phyloP scores from a whole-genome alignment of 2,329 filamentous ascomycete genomes.

The Gnomoniopsis smithogilvyi region DNA sequence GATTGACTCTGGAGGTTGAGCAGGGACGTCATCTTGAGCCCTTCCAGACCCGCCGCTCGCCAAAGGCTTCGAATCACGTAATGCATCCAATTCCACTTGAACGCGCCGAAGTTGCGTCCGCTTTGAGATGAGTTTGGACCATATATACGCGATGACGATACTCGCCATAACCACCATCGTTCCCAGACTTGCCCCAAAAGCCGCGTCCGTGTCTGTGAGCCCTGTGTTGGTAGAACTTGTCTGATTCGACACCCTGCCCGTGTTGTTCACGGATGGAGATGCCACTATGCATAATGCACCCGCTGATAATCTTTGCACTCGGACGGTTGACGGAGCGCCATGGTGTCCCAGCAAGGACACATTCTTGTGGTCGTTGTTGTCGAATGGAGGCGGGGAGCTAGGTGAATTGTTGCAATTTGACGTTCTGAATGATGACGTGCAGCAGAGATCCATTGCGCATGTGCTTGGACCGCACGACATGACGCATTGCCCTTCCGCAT shows the following conservation, averaged over 20 bases:
- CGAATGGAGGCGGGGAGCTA: background rate
- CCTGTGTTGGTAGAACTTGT: background rate
- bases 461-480: no score
- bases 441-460: no score
- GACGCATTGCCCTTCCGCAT: no score
- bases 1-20: no score
- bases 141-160: background rate
- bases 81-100: background rate
- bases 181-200: background rate
- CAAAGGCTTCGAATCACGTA: background rate
- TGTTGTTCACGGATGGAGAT: background rate
- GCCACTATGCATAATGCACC: background rate
- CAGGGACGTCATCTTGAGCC: background rate
- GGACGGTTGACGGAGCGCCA: background rate
- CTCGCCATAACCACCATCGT: background rate
- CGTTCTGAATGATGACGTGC: no score
- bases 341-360: no score
- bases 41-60: background rate
- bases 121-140: background rate
- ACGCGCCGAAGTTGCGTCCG: background rate
- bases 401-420: no score
- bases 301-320: background rate
- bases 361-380: background rate
- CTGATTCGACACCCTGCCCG: background rate
- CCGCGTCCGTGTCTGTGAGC: background rate